A percentile compares a stretch with the other conserved stretches of the same genome.
Evolutionary conservation across 202 grass and related monocot species (phyloP).

Genomic region (Carex arenaria): DNA sequence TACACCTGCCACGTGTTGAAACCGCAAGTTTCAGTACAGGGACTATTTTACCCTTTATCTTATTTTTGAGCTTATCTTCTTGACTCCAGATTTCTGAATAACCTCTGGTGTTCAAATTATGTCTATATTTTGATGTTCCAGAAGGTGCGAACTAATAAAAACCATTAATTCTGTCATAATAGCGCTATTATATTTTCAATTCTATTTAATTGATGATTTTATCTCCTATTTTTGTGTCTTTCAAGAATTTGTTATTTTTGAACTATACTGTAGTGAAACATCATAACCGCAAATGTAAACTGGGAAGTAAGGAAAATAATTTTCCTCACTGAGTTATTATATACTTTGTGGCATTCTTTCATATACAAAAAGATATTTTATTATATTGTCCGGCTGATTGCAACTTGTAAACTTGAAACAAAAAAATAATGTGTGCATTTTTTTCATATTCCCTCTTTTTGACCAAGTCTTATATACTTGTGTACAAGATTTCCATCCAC

Average conservation of each 20-base stretch:
- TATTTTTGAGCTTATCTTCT: neutral
- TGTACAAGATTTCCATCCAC: neutral
- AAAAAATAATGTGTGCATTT: neutral
- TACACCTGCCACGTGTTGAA: conserved; percentile 28
- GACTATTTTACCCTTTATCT: neutral
- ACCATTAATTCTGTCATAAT: neutral
- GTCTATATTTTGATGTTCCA: neutral
- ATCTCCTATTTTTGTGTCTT: neutral
- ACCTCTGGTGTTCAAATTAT: neutral
- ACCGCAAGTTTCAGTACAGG: neutral
- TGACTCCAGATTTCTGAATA: neutral
- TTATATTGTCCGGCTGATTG: neutral
- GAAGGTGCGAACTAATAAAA: neutral
- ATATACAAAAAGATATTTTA: neutral
- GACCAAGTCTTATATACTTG: neutral
- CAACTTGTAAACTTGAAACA: neutral
- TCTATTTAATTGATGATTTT: neutral
- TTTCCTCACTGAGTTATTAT: neutral
- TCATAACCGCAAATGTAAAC: neutral
- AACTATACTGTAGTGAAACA: neutral
- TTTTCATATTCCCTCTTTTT: neutral
- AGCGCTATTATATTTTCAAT: neutral
- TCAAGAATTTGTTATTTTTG: neutral
- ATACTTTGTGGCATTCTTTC: neutral
- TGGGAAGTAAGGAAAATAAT: neutral